Evolutionary conservation across 2,329 filamentous ascomycete species (phyloP).

Genomic region (Cladosporium sp.): DNA sequence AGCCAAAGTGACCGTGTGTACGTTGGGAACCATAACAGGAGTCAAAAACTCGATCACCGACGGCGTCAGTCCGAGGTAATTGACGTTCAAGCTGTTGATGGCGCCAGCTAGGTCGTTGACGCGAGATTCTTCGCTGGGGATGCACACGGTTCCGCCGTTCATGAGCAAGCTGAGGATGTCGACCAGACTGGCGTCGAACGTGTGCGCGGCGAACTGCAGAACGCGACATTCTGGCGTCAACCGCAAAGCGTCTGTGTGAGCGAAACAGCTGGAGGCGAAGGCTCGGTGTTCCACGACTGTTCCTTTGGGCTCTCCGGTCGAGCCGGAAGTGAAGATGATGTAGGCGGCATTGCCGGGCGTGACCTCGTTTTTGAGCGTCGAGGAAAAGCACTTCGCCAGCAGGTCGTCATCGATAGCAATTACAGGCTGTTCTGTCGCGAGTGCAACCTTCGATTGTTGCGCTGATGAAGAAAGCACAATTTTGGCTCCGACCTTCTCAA

Average conservation of each 20-base stretch:
- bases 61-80: conserved; percentile 9
- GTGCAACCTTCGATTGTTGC: conserved; percentile 6
- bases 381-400: not conserved
- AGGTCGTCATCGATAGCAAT: conserved; percentile 8
- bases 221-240: conserved; percentile 2
- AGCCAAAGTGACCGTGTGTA: conserved; percentile 7
- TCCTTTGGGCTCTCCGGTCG: conserved; percentile 73
- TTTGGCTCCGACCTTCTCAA: conserved; percentile 7
- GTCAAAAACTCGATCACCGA: conserved; percentile 10
- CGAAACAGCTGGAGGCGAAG: conserved; percentile 1
- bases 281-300: conserved; percentile 51
- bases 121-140: conserved; percentile 17
- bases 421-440: not conserved
- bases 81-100: conserved; percentile 12
- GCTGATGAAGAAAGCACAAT: conserved; percentile 6
- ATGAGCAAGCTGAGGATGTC: conserved; percentile 13
- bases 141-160: conserved; percentile 18
- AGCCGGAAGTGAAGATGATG: conserved; percentile 77
- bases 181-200: conserved; percentile 13
- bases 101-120: conserved; percentile 11
- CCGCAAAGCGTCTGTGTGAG: not conserved
- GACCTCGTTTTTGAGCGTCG: not conserved
- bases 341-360: conserved; percentile 40
- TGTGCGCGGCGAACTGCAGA: conserved; percentile 14
- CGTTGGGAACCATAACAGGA: conserved; percentile 6